These are phyloP conservation scores for Atkinsonella hypoxylon DNA, from an alignment of 2,329 filamentous ascomycete genomes.

Conservation along the genomic window DNA sequence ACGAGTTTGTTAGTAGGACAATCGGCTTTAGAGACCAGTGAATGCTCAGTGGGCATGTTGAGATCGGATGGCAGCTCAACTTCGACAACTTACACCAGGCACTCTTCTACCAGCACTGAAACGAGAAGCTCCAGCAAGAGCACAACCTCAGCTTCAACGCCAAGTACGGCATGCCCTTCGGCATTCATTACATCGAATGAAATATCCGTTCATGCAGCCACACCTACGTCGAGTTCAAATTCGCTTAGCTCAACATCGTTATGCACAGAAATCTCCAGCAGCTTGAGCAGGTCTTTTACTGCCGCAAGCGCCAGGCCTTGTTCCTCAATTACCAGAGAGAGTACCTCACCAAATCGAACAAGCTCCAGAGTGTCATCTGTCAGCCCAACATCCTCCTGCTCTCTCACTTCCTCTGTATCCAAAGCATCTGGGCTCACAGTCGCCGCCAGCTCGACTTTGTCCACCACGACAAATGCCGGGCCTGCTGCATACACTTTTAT, in stretches of 20 bases:
- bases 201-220: not conserved
- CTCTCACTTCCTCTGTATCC: not conserved
- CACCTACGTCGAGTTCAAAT: not conserved
- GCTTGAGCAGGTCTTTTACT: not conserved
- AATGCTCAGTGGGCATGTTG: not conserved
- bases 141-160: not conserved
- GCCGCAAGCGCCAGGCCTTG: not conserved
- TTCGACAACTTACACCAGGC: not conserved
- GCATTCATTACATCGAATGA: not conserved
- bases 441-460: not conserved
- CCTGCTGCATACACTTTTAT: conserved; percentile 4
- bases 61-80: not conserved
- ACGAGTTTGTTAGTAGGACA: not conserved
- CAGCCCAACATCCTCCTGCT: not conserved
- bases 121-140: not conserved
- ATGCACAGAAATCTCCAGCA: conserved; percentile 1
- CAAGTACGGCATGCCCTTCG: conserved; percentile 1
- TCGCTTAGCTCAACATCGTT: not conserved
- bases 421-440: not conserved
- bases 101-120: not conserved
- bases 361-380: not conserved
- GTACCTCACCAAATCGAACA: not conserved
- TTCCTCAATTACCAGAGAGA: not conserved
- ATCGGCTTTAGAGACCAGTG: not conserved
- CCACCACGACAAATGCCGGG: not conserved